phyloP scores from a whole-genome alignment of 2,329 filamentous ascomycete genomes.

The Paracoccidioides lutzii region DNA sequence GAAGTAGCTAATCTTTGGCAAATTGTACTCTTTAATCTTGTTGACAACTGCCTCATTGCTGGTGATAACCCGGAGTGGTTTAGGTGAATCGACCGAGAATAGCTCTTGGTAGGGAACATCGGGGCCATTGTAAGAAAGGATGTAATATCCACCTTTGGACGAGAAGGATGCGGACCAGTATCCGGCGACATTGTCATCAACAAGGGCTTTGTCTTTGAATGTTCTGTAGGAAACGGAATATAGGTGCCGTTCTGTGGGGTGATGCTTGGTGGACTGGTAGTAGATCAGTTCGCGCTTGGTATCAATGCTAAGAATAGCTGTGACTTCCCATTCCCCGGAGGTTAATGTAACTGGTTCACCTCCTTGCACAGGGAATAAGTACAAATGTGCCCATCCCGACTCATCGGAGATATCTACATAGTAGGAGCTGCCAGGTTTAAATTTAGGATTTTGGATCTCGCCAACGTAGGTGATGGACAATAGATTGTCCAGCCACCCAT shows the following conservation, averaged over 20 bases:
- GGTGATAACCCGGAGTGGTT: constrained; percentile 45
- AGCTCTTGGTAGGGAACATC: constrained; percentile 58
- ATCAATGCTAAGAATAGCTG: constrained; percentile 47
- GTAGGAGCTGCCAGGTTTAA: constrained; percentile 31
- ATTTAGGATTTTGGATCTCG: constrained; percentile 19
- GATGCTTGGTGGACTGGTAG: constrained; percentile 51
- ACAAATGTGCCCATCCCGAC: constrained; percentile 53
- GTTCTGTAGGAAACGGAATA: constrained; percentile 52
- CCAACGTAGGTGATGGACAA: constrained; percentile 36
- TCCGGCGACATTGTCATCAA: constrained; percentile 46
- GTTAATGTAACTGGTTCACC: constrained; percentile 47
- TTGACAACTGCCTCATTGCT: constrained; percentile 46
- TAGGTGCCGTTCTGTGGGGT: constrained; percentile 54
- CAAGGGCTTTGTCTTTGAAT: constrained; percentile 44
- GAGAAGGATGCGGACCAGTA: constrained; percentile 56
- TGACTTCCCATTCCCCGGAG: constrained; percentile 53
- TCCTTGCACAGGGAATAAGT: constrained; percentile 47
- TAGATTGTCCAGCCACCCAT: constrained; percentile 49
- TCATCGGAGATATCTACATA: constrained; percentile 57
- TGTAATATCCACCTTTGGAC: constrained; percentile 48
- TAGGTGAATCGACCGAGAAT: constrained; percentile 42
- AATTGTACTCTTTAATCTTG: constrained; percentile 45
- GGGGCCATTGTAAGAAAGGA: constrained; percentile 52
- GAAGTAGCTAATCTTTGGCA: constrained; percentile 53
- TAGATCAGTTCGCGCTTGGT: constrained; percentile 44